Evolutionary conservation across 495 filamentous ascomycete genomes (phyloP).

Genomic region (Aspergillus olivimuriae): DNA sequence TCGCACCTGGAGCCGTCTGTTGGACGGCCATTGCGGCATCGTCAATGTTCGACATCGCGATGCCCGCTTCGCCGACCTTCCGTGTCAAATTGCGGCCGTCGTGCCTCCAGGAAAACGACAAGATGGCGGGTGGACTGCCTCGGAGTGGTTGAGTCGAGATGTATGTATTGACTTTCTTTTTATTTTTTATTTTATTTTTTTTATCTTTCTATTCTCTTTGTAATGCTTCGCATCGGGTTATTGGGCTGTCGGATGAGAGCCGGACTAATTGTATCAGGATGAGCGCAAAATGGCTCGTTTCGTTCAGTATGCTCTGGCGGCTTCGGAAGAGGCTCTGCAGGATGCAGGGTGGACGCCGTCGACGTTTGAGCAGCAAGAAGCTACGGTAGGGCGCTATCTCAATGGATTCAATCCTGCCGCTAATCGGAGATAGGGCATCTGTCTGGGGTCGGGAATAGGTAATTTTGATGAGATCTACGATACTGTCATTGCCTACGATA

Average conservation of each 20-base stretch:
- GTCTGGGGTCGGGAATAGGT: conserved; percentile 93
- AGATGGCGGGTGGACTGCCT: conserved; percentile 61
- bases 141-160: conserved; percentile 66
- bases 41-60: conserved; percentile 57
- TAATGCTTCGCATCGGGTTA: conserved; percentile 6
- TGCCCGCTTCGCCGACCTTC: conserved; percentile 58
- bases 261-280: no score
- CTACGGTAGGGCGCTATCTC: conserved; percentile 43
- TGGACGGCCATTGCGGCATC: conserved; percentile 76
- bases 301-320: conserved; percentile 84
- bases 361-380: conserved; percentile 54
- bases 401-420: neutral
- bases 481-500: conserved; percentile 69
- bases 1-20: conserved; percentile 71
- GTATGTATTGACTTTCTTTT: conserved; percentile 25
- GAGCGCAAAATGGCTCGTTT: conserved; percentile 86
- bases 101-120: conserved; percentile 57
- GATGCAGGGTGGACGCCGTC: conserved; percentile 77
- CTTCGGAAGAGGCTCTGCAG: conserved; percentile 75
- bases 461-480: conserved; percentile 85
- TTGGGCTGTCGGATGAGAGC: no score
- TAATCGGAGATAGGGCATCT: conserved; percentile 56
- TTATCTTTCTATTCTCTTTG: conserved; percentile 2
- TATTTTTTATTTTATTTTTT: neutral
- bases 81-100: conserved; percentile 76